Conservation (phyloP, 2,329 filamentous ascomycete genomes). For the Corynespora cassiicola region DNA sequence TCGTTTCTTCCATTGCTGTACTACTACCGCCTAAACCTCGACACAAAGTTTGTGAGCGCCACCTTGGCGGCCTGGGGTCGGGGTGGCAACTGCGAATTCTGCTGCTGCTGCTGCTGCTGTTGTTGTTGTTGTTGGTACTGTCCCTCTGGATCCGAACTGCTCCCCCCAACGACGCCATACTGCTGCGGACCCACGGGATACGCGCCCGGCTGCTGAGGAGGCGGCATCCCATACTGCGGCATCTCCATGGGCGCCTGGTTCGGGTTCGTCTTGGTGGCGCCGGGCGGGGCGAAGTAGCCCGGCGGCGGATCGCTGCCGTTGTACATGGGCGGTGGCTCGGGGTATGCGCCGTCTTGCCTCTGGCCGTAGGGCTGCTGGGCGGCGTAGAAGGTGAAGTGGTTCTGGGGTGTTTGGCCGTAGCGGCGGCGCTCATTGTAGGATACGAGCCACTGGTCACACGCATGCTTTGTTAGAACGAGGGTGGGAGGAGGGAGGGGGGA, state of each 20-base stretch:
- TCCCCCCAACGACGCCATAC: conserved; percentile 33
- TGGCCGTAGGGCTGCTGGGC: conserved; percentile 25
- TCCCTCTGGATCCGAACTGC: conserved; percentile 18
- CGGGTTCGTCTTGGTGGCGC: conserved; percentile 35
- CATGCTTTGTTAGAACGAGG: conserved; percentile 3
- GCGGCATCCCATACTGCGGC: conserved; percentile 27
- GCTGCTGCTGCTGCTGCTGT: conserved; percentile 14
- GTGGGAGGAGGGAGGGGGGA: neutral
- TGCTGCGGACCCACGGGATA: conserved; percentile 30
- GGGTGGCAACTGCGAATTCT: conserved; percentile 31
- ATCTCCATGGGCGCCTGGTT: conserved; percentile 35
- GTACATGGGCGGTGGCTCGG: conserved; percentile 43
- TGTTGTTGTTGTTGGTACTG: conserved; percentile 17
- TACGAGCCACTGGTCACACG: conserved; percentile 48
- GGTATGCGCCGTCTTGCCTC: conserved; percentile 31
- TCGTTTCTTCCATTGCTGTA: neutral
- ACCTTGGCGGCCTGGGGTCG: conserved; percentile 38
- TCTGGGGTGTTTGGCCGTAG: conserved; percentile 39
- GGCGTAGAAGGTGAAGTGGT: conserved; percentile 49
- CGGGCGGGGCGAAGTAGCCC: conserved; percentile 38
- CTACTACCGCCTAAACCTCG: conserved; percentile 32
- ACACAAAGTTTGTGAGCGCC: conserved; percentile 33
- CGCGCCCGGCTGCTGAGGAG: conserved; percentile 9
- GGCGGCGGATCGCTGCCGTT: conserved; percentile 41
- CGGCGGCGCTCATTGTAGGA: conserved; percentile 43